phyloP scores from a whole-genome alignment of 2,329 filamentous ascomycete genomes.

The Stagonosporopsis chrysanthemi region DNA sequence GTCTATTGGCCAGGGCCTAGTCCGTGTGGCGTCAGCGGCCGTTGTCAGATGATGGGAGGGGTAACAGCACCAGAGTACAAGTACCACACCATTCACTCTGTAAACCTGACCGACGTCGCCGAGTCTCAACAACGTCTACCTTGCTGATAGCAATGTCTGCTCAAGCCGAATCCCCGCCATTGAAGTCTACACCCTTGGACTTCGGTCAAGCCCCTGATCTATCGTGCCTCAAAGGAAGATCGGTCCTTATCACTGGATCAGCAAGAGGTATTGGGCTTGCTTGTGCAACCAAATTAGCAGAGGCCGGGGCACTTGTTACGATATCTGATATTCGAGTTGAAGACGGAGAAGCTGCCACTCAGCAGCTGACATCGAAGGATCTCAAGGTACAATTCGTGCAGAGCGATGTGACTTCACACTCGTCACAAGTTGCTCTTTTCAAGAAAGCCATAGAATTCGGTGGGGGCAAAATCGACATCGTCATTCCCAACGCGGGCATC shows the following conservation, averaged over 20 bases:
- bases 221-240: slow-evolving; percentile 27
- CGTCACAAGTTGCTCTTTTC: slow-evolving; percentile 40
- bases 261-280: slow-evolving; percentile 39
- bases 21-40: not conserved
- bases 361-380: slow-evolving; percentile 24
- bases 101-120: not conserved
- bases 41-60: not conserved
- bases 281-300: slow-evolving; percentile 27
- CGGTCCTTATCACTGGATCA: slow-evolving; percentile 37
- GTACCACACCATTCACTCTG: not conserved
- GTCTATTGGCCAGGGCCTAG: not conserved
- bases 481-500: slow-evolving; percentile 43
- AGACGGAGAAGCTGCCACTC: slow-evolving; percentile 18
- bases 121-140: too few relatives aligned
- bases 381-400: slow-evolving; percentile 38
- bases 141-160: not conserved
- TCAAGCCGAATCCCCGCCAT: not conserved
- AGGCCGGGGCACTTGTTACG: slow-evolving; percentile 35
- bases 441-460: slow-evolving; percentile 38
- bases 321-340: slow-evolving; percentile 33
- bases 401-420: slow-evolving; percentile 42
- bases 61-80: not conserved
- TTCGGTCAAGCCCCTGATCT: slow-evolving; percentile 22
- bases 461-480: slow-evolving; percentile 38
- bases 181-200: slow-evolving; percentile 18